Percentiles rank a stretch among this genome's conserved stretches.
Evolutionary conservation across 441 rosid species (phyloP).

Genomic region (Aleurites moluccanus): DNA sequence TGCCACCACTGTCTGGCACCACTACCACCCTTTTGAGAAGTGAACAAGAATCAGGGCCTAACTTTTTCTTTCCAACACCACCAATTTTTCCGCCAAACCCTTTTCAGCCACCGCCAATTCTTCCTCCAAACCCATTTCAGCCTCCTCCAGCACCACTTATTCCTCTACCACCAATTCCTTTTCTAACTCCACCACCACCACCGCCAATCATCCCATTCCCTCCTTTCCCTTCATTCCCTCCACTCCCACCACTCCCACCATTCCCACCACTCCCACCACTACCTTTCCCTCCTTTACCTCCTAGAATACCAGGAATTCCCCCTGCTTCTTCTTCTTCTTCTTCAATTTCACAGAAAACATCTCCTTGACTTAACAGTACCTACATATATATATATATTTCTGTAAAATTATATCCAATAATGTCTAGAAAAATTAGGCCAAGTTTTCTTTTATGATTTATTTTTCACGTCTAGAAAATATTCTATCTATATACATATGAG

Average conservation of each 20-base stretch:
- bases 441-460: neutral
- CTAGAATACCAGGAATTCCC: conserved; percentile 43
- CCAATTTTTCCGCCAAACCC: conserved; percentile 40
- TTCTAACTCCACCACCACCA: conserved; percentile 46
- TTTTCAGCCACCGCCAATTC: conserved; percentile 40
- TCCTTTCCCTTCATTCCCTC: conserved; percentile 40
- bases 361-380: conserved; percentile 34
- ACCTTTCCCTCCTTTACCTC: conserved; percentile 42
- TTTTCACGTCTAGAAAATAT: neutral
- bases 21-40: conserved; percentile 4
- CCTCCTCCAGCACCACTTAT: conserved; percentile 41
- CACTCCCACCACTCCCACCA: conserved; percentile 46
- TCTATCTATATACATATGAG: neutral
- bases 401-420: conserved; percentile 23
- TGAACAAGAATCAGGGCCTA: conserved; percentile 26
- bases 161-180: conserved; percentile 39
- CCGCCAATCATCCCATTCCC: conserved; percentile 52
- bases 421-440: neutral
- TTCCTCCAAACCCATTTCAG: conserved; percentile 41
- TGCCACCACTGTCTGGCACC: conserved; percentile 46
- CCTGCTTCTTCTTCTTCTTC: conserved; percentile 46
- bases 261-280: neutral
- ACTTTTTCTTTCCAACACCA: conserved; percentile 29
- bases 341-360: conserved; percentile 33
- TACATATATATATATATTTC: neutral